These are phyloP conservation scores for Hirschioporus abietinus DNA, from an alignment of 768 basidiomycete genomes.

Conservation along the genomic window DNA sequence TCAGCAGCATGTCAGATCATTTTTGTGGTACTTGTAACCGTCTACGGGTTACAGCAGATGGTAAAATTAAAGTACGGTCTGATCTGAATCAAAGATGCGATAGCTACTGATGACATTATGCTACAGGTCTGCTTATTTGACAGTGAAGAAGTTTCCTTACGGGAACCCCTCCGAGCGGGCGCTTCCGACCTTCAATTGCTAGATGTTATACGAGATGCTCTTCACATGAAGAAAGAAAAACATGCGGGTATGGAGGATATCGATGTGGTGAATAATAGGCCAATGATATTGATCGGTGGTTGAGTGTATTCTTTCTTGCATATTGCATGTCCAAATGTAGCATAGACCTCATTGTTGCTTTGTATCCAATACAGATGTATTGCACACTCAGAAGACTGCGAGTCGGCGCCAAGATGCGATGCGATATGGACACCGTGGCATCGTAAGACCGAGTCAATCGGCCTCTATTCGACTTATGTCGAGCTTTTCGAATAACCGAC, in stretches of 20 bases:
- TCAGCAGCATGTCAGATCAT: conserved; percentile 92
- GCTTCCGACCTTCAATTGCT: conserved; percentile 60
- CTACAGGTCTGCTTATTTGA: conserved; percentile 85
- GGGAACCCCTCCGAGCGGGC: conserved; percentile 65
- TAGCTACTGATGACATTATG: background rate
- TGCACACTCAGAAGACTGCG: background rate
- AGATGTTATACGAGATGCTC: conserved; percentile 55
- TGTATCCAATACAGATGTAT: background rate
- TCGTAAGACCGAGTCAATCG: conserved; percentile 3
- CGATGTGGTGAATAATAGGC: conserved; percentile 69
- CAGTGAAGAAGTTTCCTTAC: conserved; percentile 74
- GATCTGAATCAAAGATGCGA: background rate
- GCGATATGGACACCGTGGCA: background rate
- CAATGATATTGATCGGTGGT: conserved; percentile 94
- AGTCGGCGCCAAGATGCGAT: background rate
- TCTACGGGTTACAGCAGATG: conserved; percentile 82
- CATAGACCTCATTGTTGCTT: background rate
- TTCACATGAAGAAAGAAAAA: conserved; percentile 68
- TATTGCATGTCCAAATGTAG: background rate
- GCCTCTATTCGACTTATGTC: background rate
- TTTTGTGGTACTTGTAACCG: conserved; percentile 85
- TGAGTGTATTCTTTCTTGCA: conserved; percentile 46
- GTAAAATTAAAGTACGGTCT: conserved; percentile 70
- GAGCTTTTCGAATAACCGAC: background rate
- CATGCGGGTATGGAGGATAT: conserved; percentile 83